A percentile compares a stretch with the other conserved stretches of the same genome.
phyloP scores from a whole-genome alignment of 1,284 basidiomycete species.

The Austroboletus niveus region DNA sequence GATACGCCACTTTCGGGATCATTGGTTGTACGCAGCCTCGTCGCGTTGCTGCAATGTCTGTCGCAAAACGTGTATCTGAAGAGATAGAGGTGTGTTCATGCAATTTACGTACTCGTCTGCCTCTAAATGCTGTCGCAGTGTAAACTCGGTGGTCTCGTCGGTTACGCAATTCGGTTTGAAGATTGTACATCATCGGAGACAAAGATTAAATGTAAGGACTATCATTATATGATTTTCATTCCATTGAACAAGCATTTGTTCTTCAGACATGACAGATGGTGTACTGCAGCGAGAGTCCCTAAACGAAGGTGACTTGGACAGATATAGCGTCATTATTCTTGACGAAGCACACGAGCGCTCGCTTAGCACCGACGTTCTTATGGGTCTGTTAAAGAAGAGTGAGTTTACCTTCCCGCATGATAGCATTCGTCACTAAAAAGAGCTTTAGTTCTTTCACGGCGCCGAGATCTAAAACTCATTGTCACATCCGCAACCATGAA shows the following conservation, averaged over 20 bases:
- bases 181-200: constrained; percentile 92
- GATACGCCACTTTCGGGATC: constrained; percentile 85
- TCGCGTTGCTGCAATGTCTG: constrained; percentile 98
- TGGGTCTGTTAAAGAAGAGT: constrained; percentile 95
- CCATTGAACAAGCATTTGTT: constrained; percentile 3
- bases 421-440: constrained; percentile 9
- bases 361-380: constrained; percentile 93
- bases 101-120: background rate
- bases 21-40: constrained; percentile 96
- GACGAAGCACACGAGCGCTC: constrained; percentile 98
- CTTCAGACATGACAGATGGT: constrained; percentile 94
- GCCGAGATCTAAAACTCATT: constrained; percentile 92
- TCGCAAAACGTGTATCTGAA: constrained; percentile 97
- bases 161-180: constrained; percentile 97
- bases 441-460: constrained; percentile 76
- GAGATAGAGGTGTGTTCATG: constrained; percentile 72
- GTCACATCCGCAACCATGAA: constrained; percentile 99
- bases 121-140: constrained; percentile 45
- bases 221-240: background rate
- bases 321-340: constrained; percentile 93
- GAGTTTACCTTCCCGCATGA: constrained; percentile 27
- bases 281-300: constrained; percentile 93
- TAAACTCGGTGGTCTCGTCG: constrained; percentile 85
- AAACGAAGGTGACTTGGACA: constrained; percentile 93
- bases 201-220: constrained; percentile 84